Evolutionary conservation across 148 eudicot species (phyloP).

Genomic region (Pouteria glomerata): DNA sequence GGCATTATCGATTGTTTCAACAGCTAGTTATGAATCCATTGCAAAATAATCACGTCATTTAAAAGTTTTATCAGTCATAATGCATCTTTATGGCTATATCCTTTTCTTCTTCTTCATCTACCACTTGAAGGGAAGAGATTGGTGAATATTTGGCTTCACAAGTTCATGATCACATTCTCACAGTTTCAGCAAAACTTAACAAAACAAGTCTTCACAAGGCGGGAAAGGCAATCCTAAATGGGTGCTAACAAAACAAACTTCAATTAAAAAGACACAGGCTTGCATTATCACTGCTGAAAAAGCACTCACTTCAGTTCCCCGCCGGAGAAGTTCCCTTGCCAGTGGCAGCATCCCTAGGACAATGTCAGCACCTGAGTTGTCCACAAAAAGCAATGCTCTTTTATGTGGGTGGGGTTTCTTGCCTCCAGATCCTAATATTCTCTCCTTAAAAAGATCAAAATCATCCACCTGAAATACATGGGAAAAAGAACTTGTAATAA

Average conservation of each 20-base stretch:
- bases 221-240: not conserved
- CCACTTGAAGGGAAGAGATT: not conserved
- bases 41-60: not conserved
- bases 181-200: not conserved
- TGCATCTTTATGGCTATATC: not conserved
- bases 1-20: too few species aligned
- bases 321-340: slow-evolving; percentile 89
- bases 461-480: slow-evolving; percentile 74
- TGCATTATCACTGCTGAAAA: not conserved
- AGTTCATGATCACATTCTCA: not conserved
- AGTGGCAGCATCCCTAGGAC: slow-evolving; percentile 95
- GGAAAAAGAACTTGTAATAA: slow-evolving; percentile 4
- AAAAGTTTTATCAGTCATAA: not conserved
- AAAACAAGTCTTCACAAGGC: not conserved
- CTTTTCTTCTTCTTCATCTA: not conserved
- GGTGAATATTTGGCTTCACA: not conserved
- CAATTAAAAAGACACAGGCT: not conserved
- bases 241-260: not conserved
- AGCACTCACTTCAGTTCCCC: slow-evolving; percentile 79
- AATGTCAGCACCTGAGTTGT: slow-evolving; percentile 91
- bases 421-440: slow-evolving; percentile 64
- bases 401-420: slow-evolving; percentile 58
- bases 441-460: slow-evolving; percentile 76
- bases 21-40: too few species aligned
- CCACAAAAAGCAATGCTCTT: slow-evolving; percentile 91